These are phyloP conservation scores for Ophiostoma montium DNA, from an alignment of 2,329 filamentous ascomycete species.

Conservation along the genomic window DNA sequence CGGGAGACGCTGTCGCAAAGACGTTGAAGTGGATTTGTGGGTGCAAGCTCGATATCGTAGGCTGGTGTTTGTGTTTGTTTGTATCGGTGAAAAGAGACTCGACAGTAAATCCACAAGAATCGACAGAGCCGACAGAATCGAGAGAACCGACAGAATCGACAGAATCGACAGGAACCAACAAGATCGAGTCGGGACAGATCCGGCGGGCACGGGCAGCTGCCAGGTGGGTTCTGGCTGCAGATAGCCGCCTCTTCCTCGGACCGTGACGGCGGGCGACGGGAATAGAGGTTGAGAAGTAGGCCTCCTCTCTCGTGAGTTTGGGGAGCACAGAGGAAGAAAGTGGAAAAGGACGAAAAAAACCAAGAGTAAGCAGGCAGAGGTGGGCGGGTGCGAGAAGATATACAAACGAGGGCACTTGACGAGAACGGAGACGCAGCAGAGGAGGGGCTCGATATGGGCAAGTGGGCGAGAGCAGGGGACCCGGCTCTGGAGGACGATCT, in stretches of 20 bases:
- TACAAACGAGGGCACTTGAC: background rate
- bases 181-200: background rate
- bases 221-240: constrained; percentile 2
- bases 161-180: no score
- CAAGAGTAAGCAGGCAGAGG: background rate
- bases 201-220: background rate
- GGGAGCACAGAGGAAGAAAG: background rate
- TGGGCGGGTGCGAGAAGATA: constrained; percentile 5
- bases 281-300: background rate
- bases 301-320: background rate
- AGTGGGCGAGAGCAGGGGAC: background rate
- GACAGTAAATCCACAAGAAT: no score
- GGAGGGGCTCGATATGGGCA: background rate
- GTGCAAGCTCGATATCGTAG: no score
- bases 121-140: no score
- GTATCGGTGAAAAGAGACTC: no score
- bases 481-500: background rate
- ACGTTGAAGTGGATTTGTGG: no score
- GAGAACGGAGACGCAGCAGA: background rate
- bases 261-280: background rate
- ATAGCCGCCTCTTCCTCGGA: background rate
- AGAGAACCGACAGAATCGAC: no score
- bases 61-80: no score
- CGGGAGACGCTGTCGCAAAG: no score
- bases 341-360: background rate